phyloP scores from a whole-genome alignment of 176 grass and related monocot species.

The Avena insularis region DNA sequence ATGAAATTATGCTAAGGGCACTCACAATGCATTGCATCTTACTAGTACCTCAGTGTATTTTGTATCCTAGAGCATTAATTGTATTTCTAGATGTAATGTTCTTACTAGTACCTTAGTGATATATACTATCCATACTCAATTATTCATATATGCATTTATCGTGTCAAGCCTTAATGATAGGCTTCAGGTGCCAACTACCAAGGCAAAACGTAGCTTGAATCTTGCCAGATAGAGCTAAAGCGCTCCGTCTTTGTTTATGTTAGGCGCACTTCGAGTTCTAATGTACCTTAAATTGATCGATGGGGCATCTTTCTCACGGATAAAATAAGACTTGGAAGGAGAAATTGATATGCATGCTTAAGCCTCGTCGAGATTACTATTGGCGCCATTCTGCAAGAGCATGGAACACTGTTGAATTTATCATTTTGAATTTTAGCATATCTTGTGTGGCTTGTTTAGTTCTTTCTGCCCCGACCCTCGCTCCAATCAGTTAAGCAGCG shows the following conservation, averaged over 20 bases:
- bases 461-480: neutral
- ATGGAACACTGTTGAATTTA: neutral
- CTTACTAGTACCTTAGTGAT: neutral
- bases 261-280: neutral
- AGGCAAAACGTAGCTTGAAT: neutral
- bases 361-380: neutral
- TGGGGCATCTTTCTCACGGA: neutral
- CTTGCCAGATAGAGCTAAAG: neutral
- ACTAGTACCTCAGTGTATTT: too few species aligned
- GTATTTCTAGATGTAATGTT: too few species aligned
- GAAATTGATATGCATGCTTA: neutral
- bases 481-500: neutral
- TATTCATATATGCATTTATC: neutral
- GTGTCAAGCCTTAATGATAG: conserved; percentile 3
- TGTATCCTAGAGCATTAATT: too few species aligned
- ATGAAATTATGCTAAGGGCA: neutral
- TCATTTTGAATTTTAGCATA: neutral
- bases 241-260: conserved; percentile 32
- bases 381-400: neutral
- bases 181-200: neutral
- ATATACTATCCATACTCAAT: neutral
- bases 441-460: neutral
- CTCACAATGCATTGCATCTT: too few species aligned
- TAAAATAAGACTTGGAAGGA: conserved; percentile 19
- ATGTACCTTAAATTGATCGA: neutral